Conservation (phyloP, 176 grass and related monocot genomes). For the Aegilops sharonensis region DNA sequence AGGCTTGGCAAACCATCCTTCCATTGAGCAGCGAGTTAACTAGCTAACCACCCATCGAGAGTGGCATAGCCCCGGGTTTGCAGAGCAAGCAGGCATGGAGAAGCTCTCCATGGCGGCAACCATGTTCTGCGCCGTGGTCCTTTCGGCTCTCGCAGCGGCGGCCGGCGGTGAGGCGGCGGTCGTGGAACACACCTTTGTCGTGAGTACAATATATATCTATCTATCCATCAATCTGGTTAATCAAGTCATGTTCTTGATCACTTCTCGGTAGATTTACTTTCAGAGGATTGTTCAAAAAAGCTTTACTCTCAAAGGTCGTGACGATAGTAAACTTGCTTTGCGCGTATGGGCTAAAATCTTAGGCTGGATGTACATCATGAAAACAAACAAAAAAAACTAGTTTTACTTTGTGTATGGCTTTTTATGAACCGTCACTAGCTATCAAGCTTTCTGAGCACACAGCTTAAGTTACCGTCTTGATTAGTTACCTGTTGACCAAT, state of each 20-base stretch:
- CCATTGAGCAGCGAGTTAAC: not conserved
- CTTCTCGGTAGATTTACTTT: too few species aligned
- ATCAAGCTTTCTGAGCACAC: too few species aligned
- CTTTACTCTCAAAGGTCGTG: too few species aligned
- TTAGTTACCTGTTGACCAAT: too few species aligned
- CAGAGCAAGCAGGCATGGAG: not conserved
- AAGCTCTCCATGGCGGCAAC: constrained; percentile 20
- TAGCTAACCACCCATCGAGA: not conserved
- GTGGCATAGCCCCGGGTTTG: not conserved
- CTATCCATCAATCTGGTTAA: not conserved
- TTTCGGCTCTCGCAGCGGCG: not conserved
- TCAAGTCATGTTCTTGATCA: not conserved
- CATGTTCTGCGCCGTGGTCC: not conserved
- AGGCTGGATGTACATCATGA: too few species aligned
- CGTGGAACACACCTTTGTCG: constrained; percentile 31
- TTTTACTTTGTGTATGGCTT: too few species aligned
- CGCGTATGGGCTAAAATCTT: too few species aligned
- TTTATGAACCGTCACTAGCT: too few species aligned
- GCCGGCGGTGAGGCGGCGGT: not conserved
- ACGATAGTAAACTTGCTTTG: too few species aligned
- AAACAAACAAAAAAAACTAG: too few species aligned
- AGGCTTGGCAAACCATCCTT: not conserved
- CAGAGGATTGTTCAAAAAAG: too few species aligned
- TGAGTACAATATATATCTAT: not conserved
- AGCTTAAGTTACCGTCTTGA: too few species aligned